These are phyloP conservation scores for Yarrowia phangngaensis DNA, from an alignment of 805 yeast genomes.

Conservation along the genomic window DNA sequence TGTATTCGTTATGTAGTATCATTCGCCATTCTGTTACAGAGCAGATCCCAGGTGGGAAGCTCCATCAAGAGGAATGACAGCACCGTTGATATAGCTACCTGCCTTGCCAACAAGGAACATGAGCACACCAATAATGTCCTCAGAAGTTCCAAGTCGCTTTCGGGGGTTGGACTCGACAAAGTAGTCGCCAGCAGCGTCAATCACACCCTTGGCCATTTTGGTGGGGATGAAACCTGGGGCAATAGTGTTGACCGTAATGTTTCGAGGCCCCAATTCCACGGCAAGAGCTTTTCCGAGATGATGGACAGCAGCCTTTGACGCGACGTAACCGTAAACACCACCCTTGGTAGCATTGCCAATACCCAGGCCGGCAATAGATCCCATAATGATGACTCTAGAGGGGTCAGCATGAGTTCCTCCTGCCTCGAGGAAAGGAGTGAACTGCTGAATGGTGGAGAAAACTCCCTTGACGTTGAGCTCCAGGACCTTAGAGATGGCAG, in stretches of 20 bases:
- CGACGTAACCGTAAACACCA: constrained; percentile 66
- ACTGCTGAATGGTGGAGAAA: constrained; percentile 59
- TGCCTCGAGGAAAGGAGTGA: constrained; percentile 53
- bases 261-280: constrained; percentile 58
- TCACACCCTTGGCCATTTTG: constrained; percentile 66
- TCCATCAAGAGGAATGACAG: constrained; percentile 67
- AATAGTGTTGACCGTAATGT: constrained; percentile 63
- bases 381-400: constrained; percentile 59
- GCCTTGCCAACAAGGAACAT: constrained; percentile 56
- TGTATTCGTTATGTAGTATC: too few relatives aligned
- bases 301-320: constrained; percentile 72
- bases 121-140: constrained; percentile 55
- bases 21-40: constrained; percentile 23
- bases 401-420: constrained; percentile 58
- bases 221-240: constrained; percentile 79
- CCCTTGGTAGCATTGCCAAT: constrained; percentile 42
- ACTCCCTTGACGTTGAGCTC: constrained; percentile 65
- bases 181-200: constrained; percentile 52
- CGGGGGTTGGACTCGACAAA: constrained; percentile 55
- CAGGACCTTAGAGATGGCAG: constrained; percentile 60
- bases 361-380: constrained; percentile 58
- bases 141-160: constrained; percentile 56
- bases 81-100: constrained; percentile 61
- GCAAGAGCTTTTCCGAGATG: constrained; percentile 65
- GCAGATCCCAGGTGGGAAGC: constrained; percentile 42